These are phyloP conservation scores for Peronospora tabacina DNA, from an alignment of 352 stramenopile species.

Conservation along the genomic window DNA sequence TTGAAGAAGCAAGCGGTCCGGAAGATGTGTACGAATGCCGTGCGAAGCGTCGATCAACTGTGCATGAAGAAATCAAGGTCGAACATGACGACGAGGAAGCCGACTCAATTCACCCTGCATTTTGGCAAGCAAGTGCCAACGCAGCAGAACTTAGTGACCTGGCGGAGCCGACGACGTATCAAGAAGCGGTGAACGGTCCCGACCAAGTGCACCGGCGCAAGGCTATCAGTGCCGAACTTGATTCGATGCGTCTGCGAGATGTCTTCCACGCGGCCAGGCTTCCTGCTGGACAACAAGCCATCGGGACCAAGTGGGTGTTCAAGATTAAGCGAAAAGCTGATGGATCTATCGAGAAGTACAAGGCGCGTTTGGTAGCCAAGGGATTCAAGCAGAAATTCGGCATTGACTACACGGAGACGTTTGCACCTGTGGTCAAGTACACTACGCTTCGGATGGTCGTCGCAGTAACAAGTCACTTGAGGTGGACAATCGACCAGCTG, in stretches of 20 bases:
- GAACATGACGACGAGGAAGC: background rate
- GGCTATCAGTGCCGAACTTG: constrained; percentile 8
- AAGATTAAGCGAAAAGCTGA: constrained; percentile 33
- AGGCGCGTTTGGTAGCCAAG: too few relatives aligned
- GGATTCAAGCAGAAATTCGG: constrained; percentile 26
- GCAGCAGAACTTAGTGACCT: background rate
- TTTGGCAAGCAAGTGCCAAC: constrained; percentile 1
- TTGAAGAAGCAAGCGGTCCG: background rate
- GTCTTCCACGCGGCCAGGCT: constrained; percentile 12
- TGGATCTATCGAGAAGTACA: constrained; percentile 35
- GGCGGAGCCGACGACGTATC: constrained; percentile 2
- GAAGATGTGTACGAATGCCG: too few relatives aligned
- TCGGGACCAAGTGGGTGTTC: constrained; percentile 32
- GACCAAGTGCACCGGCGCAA: constrained; percentile 20
- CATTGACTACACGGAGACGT: constrained; percentile 25
- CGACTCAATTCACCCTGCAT: background rate
- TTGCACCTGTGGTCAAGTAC: constrained; percentile 1
- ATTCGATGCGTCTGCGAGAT: constrained; percentile 14
- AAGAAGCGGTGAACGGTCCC: constrained; percentile 6
- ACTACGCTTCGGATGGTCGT: constrained; percentile 3
- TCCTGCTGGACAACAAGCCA: constrained; percentile 1
- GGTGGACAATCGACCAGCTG: constrained; percentile 5
- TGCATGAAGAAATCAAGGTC: too few relatives aligned
- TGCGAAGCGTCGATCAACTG: background rate
- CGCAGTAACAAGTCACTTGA: background rate